Conservation (phyloP, 169 alveolate species). For the Theileria parva region DNA sequence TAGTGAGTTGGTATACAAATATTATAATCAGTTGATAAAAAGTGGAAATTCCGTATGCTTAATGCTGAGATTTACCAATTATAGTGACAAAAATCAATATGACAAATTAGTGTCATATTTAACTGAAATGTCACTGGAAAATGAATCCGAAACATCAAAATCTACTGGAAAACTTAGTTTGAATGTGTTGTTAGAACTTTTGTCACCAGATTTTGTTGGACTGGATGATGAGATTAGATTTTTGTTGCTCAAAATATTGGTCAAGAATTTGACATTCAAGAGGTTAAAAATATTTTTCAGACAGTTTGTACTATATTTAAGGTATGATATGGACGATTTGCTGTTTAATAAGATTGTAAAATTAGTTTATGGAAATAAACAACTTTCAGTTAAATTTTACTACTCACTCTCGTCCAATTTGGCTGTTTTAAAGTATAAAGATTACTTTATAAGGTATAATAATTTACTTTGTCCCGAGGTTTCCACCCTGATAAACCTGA, state of each 20-base stretch:
- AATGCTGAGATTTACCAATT: conserved; percentile 65
- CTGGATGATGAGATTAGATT: not conserved
- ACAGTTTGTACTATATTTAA: not conserved
- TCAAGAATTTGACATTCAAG: not conserved
- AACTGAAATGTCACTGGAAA: conserved; percentile 4
- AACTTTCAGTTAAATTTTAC: not conserved
- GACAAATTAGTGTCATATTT: not conserved
- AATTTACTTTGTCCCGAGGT: not conserved
- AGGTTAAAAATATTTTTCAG: not conserved
- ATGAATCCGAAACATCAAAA: too few relatives aligned
- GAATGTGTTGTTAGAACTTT: conserved; percentile 62
- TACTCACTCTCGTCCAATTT: not conserved
- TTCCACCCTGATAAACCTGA: not conserved
- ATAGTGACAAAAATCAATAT: conserved; percentile 18
- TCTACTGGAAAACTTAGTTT: conserved; percentile 58
- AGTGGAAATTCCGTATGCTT: conserved; percentile 53
- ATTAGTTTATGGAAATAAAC: not conserved
- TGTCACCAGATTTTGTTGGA: conserved; percentile 43
- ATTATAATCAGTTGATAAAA: conserved; percentile 43
- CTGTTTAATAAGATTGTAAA: not conserved
- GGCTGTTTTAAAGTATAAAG: too few relatives aligned
- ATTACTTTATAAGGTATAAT: not conserved
- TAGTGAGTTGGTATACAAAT: conserved; percentile 62
- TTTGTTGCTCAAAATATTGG: not conserved
- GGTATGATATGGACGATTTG: not conserved